Evolutionary conservation across 306 rosid genomes (phyloP).

Genomic region (Gastrolobium bilobum): DNA sequence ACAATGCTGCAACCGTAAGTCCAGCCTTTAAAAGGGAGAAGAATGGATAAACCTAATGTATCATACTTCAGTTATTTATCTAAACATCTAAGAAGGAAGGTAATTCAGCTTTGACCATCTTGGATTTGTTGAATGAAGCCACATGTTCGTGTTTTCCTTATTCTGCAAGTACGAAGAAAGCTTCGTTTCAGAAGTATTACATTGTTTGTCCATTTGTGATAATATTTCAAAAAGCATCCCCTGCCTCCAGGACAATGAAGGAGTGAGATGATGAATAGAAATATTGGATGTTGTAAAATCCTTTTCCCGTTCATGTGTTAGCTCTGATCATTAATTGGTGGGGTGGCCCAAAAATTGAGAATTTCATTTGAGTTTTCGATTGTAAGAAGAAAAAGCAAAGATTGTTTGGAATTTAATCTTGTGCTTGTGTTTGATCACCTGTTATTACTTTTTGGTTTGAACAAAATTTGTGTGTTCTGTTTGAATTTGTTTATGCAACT

Average conservation of each 20-base stretch:
- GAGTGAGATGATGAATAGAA: too few relatives aligned
- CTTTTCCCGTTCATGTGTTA: not conserved
- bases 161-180: too few relatives aligned
- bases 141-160: too few relatives aligned
- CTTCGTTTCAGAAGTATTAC: not conserved
- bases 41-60: slow-evolving; percentile 50
- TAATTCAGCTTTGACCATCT: slow-evolving; percentile 29
- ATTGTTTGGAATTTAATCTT: not conserved
- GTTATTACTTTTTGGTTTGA: not conserved
- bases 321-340: not conserved
- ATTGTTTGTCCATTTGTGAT: not conserved
- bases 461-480: not conserved
- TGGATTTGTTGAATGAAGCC: not conserved
- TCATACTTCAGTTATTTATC: slow-evolving; percentile 34
- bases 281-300: too few relatives aligned
- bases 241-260: too few relatives aligned
- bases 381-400: not conserved
- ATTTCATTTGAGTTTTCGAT: not conserved
- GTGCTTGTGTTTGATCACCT: not conserved
- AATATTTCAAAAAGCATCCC: too few relatives aligned
- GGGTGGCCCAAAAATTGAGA: not conserved
- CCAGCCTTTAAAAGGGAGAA: slow-evolving; percentile 74
- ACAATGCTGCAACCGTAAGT: slow-evolving; percentile 57
- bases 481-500: not conserved
- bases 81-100: not conserved